These are phyloP conservation scores for Pterula multifida DNA, from an alignment of 1,284 basidiomycete genomes.

Conservation along the genomic window DNA sequence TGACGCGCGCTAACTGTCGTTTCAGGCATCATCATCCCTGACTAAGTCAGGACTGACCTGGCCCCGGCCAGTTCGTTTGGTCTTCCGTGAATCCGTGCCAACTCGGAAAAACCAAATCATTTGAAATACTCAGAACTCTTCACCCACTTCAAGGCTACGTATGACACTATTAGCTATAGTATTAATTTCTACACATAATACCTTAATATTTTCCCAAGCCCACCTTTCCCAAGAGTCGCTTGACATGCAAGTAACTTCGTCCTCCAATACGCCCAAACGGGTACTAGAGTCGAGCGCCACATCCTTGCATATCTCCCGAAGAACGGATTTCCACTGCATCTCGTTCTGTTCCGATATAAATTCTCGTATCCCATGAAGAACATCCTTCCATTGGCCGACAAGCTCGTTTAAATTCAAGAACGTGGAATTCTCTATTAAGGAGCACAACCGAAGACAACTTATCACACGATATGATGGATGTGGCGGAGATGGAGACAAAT, in stretches of 20 bases:
- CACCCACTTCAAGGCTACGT: slow-evolving; percentile 18
- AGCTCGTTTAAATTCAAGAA: slow-evolving; percentile 15
- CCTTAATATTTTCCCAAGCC: slow-evolving; percentile 14
- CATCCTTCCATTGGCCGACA: slow-evolving; percentile 43
- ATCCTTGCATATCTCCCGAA: slow-evolving; percentile 22
- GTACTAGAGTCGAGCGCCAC: not conserved
- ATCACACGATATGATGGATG: slow-evolving; percentile 70
- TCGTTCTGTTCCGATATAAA: slow-evolving; percentile 28
- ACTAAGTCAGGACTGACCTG: no score
- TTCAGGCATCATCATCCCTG: no score
- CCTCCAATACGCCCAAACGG: slow-evolving; percentile 10
- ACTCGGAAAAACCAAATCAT: no score
- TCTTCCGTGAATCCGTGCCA: no score
- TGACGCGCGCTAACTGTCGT: no score
- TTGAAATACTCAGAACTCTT: slow-evolving; percentile 11
- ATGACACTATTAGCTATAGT: not conserved
- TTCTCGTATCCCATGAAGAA: slow-evolving; percentile 22
- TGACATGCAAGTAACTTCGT: no score
- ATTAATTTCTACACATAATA: slow-evolving; percentile 25
- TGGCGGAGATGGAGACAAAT: slow-evolving; percentile 41
- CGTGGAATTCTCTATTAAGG: slow-evolving; percentile 20
- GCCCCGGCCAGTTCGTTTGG: no score
- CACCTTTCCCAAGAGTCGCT: slow-evolving; percentile 10
- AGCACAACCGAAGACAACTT: slow-evolving; percentile 54
- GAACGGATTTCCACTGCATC: slow-evolving; percentile 21